phyloP scores from a whole-genome alignment of 2,329 filamentous ascomycete species.

The Podosphaera leucotricha region DNA sequence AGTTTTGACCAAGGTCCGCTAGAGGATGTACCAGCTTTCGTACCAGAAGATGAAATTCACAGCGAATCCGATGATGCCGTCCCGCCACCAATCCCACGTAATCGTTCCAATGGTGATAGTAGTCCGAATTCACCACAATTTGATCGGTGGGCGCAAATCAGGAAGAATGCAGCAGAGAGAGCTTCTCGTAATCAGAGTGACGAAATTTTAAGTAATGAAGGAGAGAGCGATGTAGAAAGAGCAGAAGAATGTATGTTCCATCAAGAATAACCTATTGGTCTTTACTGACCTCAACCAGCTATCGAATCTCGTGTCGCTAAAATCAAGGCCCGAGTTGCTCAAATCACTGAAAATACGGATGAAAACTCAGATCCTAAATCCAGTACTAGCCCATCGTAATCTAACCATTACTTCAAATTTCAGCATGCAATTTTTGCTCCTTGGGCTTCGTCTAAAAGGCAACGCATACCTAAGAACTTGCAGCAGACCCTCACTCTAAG shows the following conservation, averaged over 20 bases:
- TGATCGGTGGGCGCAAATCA: conserved; percentile 88
- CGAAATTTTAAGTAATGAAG: conserved; percentile 31
- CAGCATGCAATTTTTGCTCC: too few relatives aligned
- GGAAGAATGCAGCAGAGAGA: conserved; percentile 76
- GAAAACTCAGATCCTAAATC: conserved; percentile 3
- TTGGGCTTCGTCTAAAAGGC: too few relatives aligned
- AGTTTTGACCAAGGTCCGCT: conserved; percentile 78
- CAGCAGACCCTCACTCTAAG: too few relatives aligned
- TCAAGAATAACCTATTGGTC: not conserved
- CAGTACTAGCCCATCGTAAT: conserved; percentile 2
- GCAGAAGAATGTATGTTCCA: conserved; percentile 68
- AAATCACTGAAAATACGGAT: conserved; percentile 72
- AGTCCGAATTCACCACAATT: conserved; percentile 22
- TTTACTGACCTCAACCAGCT: conserved; percentile 27
- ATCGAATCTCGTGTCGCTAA: conserved; percentile 92
- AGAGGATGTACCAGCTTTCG: conserved; percentile 64
- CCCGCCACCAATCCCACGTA: conserved; percentile 7
- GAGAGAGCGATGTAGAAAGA: conserved; percentile 72
- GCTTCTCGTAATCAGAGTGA: conserved; percentile 42
- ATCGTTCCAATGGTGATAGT: conserved; percentile 13
- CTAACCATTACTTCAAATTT: too few relatives aligned
- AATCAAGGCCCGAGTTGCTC: conserved; percentile 91
- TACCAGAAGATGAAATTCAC: conserved; percentile 24
- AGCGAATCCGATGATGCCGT: conserved; percentile 15
- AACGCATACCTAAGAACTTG: too few relatives aligned